Evolutionary conservation across 164 flowering plant genomes (phyloP), one percentile per base, ranked within the genome.

Genomic region (Hamamelis virginiana): DNA sequence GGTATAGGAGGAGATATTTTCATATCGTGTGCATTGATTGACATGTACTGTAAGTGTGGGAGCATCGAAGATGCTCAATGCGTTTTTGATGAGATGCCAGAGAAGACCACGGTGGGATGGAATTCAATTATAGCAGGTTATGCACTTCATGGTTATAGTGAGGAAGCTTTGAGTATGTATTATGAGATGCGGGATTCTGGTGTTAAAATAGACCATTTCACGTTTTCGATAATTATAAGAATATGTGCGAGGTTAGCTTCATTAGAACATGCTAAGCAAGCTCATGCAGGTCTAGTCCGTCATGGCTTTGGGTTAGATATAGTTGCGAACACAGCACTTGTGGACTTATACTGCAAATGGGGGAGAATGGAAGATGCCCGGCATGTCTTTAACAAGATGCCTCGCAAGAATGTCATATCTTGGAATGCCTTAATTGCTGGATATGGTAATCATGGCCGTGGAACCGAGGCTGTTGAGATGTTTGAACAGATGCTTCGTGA

Each of bases 341-440:
- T 88, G 16, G 90, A 86, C 65, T 82, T 86, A 57, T 86, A 88
- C 66, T 64, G 88, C 79, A 88, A 88, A 79, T 88, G 92, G 90
- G 92, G 90, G 60, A 76, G 83, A 61, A 50, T 84, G 48, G 87
- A 86, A 75, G 83, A 84, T 71, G 88, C 90, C 4, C 72, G 78
- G 14, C 76, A 74, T 64, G 80, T 88, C 56, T 88, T 88, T 72
- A 83, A 86, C 50, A 74, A 62, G 74, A 86, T 86, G 88, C 80
- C 85, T 1, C 44, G 23, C 62, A 86, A 82, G 75, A 86, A 88
- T 68, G 65, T 84, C 8, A 74, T 78, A 47, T 84, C 88, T 8
- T 88, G 90, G 92, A 88, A 86, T 80, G 88, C 90, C 44, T 65
- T 88, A 26, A 88, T 88, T 66, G 78, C 81, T 28, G 92, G 87